Evolutionary conservation across 129 eudicot genomes (phyloP).

Genomic region (Solidago caesia): DNA sequence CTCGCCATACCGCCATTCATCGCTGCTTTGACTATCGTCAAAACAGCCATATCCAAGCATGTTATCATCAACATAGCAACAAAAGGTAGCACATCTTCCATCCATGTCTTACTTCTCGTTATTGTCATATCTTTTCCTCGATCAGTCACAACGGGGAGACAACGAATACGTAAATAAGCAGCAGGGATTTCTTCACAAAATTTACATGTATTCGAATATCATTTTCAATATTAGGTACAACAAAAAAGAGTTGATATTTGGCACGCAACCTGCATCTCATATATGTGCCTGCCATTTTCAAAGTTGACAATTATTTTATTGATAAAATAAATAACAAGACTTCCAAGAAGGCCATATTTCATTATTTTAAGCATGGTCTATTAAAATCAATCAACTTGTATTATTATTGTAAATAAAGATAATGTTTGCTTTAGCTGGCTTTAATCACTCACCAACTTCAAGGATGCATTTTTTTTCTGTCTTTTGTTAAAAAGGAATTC

Average conservation of each 20-base stretch:
- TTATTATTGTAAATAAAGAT: too few relatives aligned
- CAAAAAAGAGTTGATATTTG: neutral
- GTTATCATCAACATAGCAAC: conserved; percentile 29
- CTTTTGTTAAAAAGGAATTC: too few relatives aligned
- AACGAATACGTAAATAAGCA: neutral
- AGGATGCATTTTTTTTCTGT: neutral
- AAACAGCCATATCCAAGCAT: conserved; percentile 23
- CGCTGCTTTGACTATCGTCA: conserved; percentile 39
- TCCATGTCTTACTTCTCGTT: neutral
- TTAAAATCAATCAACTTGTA: too few relatives aligned
- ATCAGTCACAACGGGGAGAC: neutral
- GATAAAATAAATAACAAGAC: neutral
- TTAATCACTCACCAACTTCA: neutral
- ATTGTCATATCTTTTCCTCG: conserved; percentile 10
- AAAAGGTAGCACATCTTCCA: conserved; percentile 24
- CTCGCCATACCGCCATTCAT: conserved; percentile 37
- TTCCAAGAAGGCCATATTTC: neutral
- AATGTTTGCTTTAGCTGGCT: neutral
- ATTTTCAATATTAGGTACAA: neutral
- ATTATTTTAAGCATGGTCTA: neutral
- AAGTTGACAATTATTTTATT: neutral
- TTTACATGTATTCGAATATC: conserved; percentile 2
- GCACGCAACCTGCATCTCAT: neutral
- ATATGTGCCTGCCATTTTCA: neutral
- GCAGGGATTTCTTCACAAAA: neutral